phyloP scores from a whole-genome alignment of 2,329 filamentous ascomycete species.

The Penicillium brasilianum region DNA sequence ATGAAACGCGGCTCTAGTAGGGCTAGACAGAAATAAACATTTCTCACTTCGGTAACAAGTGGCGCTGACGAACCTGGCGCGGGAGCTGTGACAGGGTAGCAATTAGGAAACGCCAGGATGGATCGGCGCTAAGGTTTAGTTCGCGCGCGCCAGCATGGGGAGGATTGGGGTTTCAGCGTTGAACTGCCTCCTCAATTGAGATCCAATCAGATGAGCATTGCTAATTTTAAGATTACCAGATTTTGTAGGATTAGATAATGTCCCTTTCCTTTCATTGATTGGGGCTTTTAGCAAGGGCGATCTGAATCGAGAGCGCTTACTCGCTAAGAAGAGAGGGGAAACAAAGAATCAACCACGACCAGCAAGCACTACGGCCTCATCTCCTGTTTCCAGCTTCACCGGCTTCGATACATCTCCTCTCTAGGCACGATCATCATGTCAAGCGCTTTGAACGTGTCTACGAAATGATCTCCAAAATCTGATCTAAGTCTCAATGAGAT shows the following conservation, averaged over 20 bases:
- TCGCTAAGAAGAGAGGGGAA: slow-evolving; percentile 10
- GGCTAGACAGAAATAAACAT: slow-evolving; percentile 16
- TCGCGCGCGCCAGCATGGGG: slow-evolving; percentile 31
- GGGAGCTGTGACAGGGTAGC: not conserved
- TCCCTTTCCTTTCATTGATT: not conserved
- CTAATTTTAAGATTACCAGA: slow-evolving; percentile 5
- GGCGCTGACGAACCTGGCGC: not conserved
- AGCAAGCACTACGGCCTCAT: not conserved
- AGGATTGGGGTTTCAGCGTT: slow-evolving; percentile 19
- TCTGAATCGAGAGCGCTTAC: not conserved
- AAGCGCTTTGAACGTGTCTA: not conserved
- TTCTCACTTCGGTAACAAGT: not conserved
- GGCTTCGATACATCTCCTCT: not conserved
- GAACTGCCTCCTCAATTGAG: slow-evolving; percentile 13
- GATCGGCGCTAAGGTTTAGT: slow-evolving; percentile 19
- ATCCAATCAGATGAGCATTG: slow-evolving; percentile 21
- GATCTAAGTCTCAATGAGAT: slow-evolving; percentile 14
- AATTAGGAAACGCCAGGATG: not conserved
- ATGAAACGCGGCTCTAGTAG: slow-evolving; percentile 23
- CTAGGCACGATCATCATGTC: not conserved
- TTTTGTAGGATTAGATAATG: not conserved
- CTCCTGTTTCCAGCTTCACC: not conserved
- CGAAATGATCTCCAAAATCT: not conserved
- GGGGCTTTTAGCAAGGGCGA: not conserved
- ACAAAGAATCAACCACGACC: not conserved